Conservation (phyloP, 2,329 filamentous ascomycete species). For the Aurifilum marmelostoma region DNA sequence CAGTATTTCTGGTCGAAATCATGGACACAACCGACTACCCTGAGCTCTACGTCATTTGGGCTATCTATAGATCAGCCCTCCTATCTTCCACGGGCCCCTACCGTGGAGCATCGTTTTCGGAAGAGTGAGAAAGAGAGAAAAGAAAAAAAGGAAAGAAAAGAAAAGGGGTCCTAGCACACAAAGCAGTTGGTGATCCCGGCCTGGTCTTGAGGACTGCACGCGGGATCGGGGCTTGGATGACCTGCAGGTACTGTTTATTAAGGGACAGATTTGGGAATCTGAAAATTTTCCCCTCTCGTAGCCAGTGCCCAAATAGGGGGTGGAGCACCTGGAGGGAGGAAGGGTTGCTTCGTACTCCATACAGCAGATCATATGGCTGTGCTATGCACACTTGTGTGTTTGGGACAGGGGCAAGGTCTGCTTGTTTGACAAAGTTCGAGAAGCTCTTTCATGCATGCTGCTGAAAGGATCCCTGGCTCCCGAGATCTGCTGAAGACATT, state of each 20-base stretch:
- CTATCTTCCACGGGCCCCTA: not conserved
- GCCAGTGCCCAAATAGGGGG: constrained; percentile 14
- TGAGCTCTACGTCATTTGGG: constrained; percentile 1
- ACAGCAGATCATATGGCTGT: not conserved
- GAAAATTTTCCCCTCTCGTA: not conserved
- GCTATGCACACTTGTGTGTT: not conserved
- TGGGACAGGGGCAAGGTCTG: not conserved
- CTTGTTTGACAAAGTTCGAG: not conserved
- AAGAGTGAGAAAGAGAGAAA: not conserved
- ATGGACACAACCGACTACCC: not conserved
- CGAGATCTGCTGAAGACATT: not conserved
- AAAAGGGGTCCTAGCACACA: not conserved
- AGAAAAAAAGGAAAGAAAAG: no score
- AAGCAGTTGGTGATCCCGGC: not conserved
- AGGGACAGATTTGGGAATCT: not conserved
- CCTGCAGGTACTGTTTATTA: not conserved
- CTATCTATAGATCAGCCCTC: not conserved
- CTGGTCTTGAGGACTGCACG: not conserved
- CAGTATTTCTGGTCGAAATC: not conserved
- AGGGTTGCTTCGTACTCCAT: not conserved
- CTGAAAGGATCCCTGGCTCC: not conserved
- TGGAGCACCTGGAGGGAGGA: not conserved
- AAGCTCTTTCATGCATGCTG: constrained; percentile 1
- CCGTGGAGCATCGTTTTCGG: not conserved
- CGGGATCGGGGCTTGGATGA: not conserved